Evolutionary conservation across 208 protist genomes (phyloP).

Genomic region (Wallacemonas sp.): DNA sequence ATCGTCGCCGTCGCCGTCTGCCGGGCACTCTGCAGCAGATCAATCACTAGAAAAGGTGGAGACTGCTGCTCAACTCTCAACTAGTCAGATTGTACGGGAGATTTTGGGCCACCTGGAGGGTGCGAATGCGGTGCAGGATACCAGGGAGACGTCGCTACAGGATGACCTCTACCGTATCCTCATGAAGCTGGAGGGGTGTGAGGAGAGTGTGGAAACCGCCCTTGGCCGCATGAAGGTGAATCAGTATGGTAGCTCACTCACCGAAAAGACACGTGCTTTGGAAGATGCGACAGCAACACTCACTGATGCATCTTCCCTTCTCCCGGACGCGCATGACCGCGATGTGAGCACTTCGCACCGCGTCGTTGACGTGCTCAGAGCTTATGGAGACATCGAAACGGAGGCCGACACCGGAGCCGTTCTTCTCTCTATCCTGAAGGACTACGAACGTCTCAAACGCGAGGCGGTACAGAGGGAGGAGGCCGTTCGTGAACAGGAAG

Average conservation of each 20-base stretch:
- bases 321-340: too few relatives aligned
- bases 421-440: conserved; percentile 45
- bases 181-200: conserved; percentile 47
- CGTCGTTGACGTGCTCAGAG: conserved; percentile 64
- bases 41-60: neutral
- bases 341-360: conserved; percentile 14
- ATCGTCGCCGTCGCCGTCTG: neutral
- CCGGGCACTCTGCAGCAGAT: neutral
- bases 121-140: neutral
- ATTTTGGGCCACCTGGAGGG: conserved; percentile 29
- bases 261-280: neutral
- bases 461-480: conserved; percentile 8
- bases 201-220: conserved; percentile 23
- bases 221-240: neutral
- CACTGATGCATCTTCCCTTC: too few relatives aligned
- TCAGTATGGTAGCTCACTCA: neutral
- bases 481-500: neutral
- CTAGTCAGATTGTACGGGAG: conserved; percentile 21
- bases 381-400: conserved; percentile 37
- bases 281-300: neutral
- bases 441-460: conserved; percentile 49
- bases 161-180: conserved; percentile 32
- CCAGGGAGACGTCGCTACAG: conserved; percentile 2
- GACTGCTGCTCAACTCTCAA: neutral
- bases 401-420: conserved; percentile 39